A percentile compares a stretch with the other conserved stretches of the same genome.
phyloP scores from a whole-genome alignment of 2,329 filamentous ascomycete genomes.

The Scedosporium minutisporum region DNA sequence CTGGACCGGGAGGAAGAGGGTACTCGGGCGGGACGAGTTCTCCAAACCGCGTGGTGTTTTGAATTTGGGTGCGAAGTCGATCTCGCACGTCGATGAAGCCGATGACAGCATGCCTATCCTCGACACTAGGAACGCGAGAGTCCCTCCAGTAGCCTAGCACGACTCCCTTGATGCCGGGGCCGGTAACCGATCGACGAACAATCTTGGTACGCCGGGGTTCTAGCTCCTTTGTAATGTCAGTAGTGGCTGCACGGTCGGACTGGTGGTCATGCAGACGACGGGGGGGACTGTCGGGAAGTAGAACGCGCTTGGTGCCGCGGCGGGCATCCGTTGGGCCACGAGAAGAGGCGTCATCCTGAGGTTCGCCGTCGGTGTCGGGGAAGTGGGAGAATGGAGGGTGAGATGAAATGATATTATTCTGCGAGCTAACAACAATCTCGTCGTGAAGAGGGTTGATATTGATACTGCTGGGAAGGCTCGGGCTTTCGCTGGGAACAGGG shows the following conservation, averaged over 20 bases:
- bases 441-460: slow-evolving; percentile 34
- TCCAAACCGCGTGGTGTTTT: slow-evolving; percentile 37
- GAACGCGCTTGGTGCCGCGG: slow-evolving; percentile 8
- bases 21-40: slow-evolving; percentile 34
- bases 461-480: slow-evolving; percentile 29
- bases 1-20: slow-evolving; percentile 46
- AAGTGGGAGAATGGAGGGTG: neutral
- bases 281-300: neutral
- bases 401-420: neutral
- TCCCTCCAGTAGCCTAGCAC: slow-evolving; percentile 52
- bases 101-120: slow-evolving; percentile 47
- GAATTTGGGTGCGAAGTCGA: slow-evolving; percentile 49
- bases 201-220: slow-evolving; percentile 11
- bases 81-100: slow-evolving; percentile 55
- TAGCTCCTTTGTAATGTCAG: neutral
- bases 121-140: slow-evolving; percentile 37
- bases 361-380: neutral
- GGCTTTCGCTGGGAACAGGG: slow-evolving; percentile 27
- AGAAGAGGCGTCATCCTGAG: neutral
- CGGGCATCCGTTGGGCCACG: neutral
- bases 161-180: slow-evolving; percentile 31
- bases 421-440: slow-evolving; percentile 32
- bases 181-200: neutral
- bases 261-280: neutral
- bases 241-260: neutral